Evolutionary conservation across 495 filamentous ascomycete species (phyloP), one percentile per base, ranked within the genome.

Genomic region (Aspergillus olivimuriae): DNA sequence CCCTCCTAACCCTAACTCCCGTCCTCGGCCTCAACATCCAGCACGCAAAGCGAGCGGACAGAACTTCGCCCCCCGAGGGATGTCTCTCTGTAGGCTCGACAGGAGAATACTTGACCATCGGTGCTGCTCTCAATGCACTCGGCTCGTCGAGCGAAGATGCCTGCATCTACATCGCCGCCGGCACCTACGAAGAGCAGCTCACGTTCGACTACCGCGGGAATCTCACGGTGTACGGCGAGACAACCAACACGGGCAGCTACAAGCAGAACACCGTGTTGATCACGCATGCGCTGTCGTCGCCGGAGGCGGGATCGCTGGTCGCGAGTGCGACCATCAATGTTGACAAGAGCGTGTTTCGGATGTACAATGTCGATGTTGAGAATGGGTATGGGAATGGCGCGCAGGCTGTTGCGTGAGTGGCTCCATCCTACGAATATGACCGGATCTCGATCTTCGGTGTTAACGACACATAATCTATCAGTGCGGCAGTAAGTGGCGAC

Each of bases 281-380:
- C 49, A 80, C 74, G 1, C 64, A 74, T 36, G 67, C 61, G 4
- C 57, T 66, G 15, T 64, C 65, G 26, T 77, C 77, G 19, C 67
- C 72, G 0, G 53, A 68, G 10, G 58, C 63, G 1, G 72, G 72
- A 0, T 59, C 62, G 15, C 43, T 61, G 44, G 73, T 75, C 51
- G 51, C 57, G 43, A 76, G 72, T 10, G 77, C 70, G 0, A 83
- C 81, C 0, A 58, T 85, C 9, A 67, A 80, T 22, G 76, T 77
- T 4, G 69, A 70, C 36, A 57, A 70, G 8, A 51, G 50, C 5
- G 67, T 67, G 26, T 60, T 82, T 30, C 72, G 69, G 30, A 57
- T 84, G 42, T 83, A 85, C 49, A 85, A 85, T 41, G 61, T 84
- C 51, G 77, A 84, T 44, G 57, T 84, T 2, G 68, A 62, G 10